A percentile compares a stretch with the other conserved stretches of the same genome.
Evolutionary conservation across 2,329 filamentous ascomycete species (phyloP).

Genomic region (Aspergillaceae sp.): DNA sequence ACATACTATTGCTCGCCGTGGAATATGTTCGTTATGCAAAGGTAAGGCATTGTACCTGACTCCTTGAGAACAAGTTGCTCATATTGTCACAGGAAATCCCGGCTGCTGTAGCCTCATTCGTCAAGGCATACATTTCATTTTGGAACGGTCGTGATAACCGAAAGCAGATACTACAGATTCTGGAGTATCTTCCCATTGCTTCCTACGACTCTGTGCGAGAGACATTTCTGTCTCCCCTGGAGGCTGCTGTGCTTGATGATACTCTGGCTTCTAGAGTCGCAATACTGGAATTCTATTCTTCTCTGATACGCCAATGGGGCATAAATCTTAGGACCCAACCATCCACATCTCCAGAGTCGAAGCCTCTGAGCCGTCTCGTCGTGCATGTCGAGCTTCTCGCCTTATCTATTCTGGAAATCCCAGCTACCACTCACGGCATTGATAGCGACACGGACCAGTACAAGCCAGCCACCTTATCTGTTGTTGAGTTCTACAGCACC

Average conservation of each 20-base stretch:
- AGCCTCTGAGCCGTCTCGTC: constrained; percentile 36
- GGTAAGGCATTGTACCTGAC: constrained; percentile 14
- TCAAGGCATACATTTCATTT: constrained; percentile 45
- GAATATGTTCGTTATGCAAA: constrained; percentile 31
- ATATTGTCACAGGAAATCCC: constrained; percentile 23
- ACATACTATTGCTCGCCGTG: constrained; percentile 26
- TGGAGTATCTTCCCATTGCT: constrained; percentile 26
- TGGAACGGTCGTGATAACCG: constrained; percentile 56
- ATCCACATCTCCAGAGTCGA: constrained; percentile 19
- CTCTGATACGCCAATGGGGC: constrained; percentile 52
- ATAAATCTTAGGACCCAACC: constrained; percentile 23
- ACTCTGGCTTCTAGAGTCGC: constrained; percentile 45
- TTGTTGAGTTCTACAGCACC: constrained; percentile 61
- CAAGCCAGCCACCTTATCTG: constrained; percentile 40
- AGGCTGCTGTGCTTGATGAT: constrained; percentile 32
- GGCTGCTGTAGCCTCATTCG: constrained; percentile 23
- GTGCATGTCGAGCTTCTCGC: constrained; percentile 47
- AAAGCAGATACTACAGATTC: constrained; percentile 30
- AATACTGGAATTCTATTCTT: constrained; percentile 60
- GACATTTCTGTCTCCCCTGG: constrained; percentile 31
- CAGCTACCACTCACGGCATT: constrained; percentile 20
- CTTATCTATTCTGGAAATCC: constrained; percentile 52
- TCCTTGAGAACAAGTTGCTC: constrained; percentile 1
- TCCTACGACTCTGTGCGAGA: constrained; percentile 26
- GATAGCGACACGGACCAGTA: constrained; percentile 1